Base-by-base conservation (phyloP, 805 yeast genomes). In the Cyberlindnera mycetangii region DNA sequence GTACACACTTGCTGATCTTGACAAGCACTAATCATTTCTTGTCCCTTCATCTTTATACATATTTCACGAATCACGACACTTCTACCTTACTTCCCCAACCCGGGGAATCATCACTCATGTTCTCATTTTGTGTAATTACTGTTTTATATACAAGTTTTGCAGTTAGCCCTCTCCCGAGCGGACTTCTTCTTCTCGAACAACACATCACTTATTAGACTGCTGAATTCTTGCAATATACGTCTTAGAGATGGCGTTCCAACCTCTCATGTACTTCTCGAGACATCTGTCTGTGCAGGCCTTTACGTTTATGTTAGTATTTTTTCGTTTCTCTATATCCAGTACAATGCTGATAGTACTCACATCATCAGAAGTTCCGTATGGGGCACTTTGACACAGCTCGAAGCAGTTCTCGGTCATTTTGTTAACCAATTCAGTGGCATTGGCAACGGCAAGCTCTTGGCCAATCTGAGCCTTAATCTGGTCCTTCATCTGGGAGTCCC, bases 381-480 rank as follows among this genome's bases (percentile, higher is more conserved):
- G 96, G 34, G 71, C 72, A 14, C 64, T 64, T 39, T 87, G 71
- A 66, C 97, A 90, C 62, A 81, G 78, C 39, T 83, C 84, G 64
- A 85, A 90, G 65, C 97, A 90, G 70, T 86, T 85, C 55, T 83
- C 89, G 11, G 96, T 83, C 61, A 88, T 76, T 57, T 87, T 84
- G 67, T 82, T 85, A 25, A 89, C 95, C 43, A 90, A 71, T 58
- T 87, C 90, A 2, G 92, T 83, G 28, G 95, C 97, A 65, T 89
- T 87, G 16, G 90, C 93, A n/a, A 88, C 78, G 2, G 96, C 96
- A 50, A 90, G 71, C 60, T 90, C 97, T 62, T 81, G 85, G 33
- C 83, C 72, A 45, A 90, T 81, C 59, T 84, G 87, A 16, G 72
- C 70, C 63, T 86, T 84, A 43, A 89, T 66, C 58, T 81, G 78